phyloP scores from a whole-genome alignment of 2,329 filamentous ascomycete genomes.

The Hypoxylon sp. region DNA sequence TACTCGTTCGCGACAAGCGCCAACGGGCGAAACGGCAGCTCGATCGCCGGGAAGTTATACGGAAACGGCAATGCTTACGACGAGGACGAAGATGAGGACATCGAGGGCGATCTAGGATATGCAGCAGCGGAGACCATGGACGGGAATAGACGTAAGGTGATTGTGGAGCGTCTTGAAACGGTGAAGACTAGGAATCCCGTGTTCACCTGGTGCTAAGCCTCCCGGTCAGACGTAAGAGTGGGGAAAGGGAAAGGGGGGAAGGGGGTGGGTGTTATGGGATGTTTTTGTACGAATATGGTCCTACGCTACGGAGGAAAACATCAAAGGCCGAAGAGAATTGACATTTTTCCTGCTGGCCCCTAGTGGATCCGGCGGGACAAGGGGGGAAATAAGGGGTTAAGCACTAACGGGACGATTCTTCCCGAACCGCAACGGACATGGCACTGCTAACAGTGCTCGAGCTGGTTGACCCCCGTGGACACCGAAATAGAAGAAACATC shows the following conservation, averaged over 20 bases:
- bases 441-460: neutral
- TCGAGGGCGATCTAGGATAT: slow-evolving; percentile 94
- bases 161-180: slow-evolving; percentile 94
- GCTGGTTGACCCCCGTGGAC: slow-evolving; percentile 1
- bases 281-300: slow-evolving; percentile 16
- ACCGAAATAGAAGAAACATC: slow-evolving; percentile 9
- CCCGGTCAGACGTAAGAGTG: slow-evolving; percentile 47
- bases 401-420: neutral
- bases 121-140: slow-evolving; percentile 95
- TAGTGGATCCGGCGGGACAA: neutral
- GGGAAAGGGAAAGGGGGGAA: neutral
- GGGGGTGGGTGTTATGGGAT: neutral
- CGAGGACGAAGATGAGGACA: slow-evolving; percentile 72
- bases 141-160: slow-evolving; percentile 90
- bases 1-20: slow-evolving; percentile 68
- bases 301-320: neutral
- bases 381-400: neutral
- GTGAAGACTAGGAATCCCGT: slow-evolving; percentile 97
- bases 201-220: slow-evolving; percentile 95
- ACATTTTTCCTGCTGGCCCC: neutral
- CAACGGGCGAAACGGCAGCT: slow-evolving; percentile 62
- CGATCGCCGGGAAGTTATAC: slow-evolving; percentile 68
- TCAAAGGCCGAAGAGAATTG: neutral
- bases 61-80: slow-evolving; percentile 50
- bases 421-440: too few species aligned